Evolutionary conservation across 805 yeast genomes (phyloP).

Genomic region (Candida yuanshanica): DNA sequence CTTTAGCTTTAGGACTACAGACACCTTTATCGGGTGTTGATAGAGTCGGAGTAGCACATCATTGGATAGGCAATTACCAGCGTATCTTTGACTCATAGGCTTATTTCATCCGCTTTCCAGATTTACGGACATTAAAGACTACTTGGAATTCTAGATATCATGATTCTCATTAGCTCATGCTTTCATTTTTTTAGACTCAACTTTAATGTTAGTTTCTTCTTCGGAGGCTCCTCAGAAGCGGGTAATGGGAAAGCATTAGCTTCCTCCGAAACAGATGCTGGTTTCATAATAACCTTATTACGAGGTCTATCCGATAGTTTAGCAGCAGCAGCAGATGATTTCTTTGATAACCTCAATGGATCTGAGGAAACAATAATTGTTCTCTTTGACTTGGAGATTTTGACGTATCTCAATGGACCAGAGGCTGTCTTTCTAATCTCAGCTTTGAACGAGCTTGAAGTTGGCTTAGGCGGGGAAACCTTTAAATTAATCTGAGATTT

Average conservation of each 20-base stretch:
- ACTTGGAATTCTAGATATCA: too few relatives aligned
- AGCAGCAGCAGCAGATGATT: slow-evolving; percentile 6
- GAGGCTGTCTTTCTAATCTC: slow-evolving; percentile 15
- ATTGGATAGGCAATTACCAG: too few relatives aligned
- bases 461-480: neutral
- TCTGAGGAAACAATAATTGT: slow-evolving; percentile 36
- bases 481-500: slow-evolving; percentile 5
- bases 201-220: neutral
- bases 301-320: neutral
- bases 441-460: slow-evolving; percentile 9
- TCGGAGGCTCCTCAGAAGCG: neutral
- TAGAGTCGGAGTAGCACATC: too few relatives aligned
- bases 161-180: neutral
- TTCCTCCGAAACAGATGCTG: neutral
- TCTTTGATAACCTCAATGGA: slow-evolving; percentile 29
- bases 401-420: slow-evolving; percentile 38
- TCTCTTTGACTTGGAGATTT: slow-evolving; percentile 30
- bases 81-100: too few relatives aligned
- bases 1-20: too few relatives aligned
- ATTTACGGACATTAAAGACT: too few relatives aligned
- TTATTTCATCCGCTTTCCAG: too few relatives aligned
- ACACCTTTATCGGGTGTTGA: too few relatives aligned
- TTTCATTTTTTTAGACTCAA: neutral
- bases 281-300: slow-evolving; percentile 1
- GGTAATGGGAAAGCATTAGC: neutral